Conservation (phyloP, 164 flowering plant species). For the Saururus chinensis region DNA sequence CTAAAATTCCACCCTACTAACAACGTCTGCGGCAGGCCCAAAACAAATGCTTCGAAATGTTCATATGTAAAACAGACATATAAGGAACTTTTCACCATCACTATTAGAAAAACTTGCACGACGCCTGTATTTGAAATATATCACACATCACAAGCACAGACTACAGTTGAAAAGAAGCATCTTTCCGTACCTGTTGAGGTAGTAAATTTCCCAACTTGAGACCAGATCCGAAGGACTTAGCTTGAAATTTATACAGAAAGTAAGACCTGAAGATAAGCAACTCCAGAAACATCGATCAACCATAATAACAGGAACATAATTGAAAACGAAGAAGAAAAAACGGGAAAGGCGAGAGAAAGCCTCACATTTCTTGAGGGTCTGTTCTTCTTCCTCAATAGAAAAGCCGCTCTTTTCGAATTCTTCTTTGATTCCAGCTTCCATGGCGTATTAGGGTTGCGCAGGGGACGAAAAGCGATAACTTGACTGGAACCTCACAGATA, state of each 20-base stretch:
- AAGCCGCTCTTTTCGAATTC: conserved; percentile 61
- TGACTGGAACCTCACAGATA: not conserved
- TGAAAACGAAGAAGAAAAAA: not conserved
- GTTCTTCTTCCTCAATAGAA: conserved; percentile 52
- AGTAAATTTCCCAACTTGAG: conserved; percentile 84
- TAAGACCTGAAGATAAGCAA: conserved; percentile 33
- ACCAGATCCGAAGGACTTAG: conserved; percentile 76
- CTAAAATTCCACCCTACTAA: not conserved
- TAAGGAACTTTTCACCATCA: too few species aligned
- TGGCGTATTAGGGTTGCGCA: conserved; percentile 22
- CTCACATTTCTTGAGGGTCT: conserved; percentile 56
- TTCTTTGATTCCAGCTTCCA: conserved; percentile 72
- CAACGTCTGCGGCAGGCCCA: not conserved
- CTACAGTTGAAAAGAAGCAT: not conserved
- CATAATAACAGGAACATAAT: too few species aligned
- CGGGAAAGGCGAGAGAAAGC: not conserved
- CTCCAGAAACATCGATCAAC: not conserved
- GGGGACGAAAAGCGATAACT: not conserved
- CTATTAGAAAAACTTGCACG: too few species aligned
- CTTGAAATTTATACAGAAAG: conserved; percentile 76
- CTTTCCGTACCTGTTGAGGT: conserved; percentile 62
- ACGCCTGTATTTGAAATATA: not conserved
- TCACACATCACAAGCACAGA: not conserved
- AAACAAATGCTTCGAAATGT: too few species aligned
- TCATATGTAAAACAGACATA: too few species aligned